Evolutionary conservation across 306 rosid species (phyloP).

Genomic region (Fagus crenata): DNA sequence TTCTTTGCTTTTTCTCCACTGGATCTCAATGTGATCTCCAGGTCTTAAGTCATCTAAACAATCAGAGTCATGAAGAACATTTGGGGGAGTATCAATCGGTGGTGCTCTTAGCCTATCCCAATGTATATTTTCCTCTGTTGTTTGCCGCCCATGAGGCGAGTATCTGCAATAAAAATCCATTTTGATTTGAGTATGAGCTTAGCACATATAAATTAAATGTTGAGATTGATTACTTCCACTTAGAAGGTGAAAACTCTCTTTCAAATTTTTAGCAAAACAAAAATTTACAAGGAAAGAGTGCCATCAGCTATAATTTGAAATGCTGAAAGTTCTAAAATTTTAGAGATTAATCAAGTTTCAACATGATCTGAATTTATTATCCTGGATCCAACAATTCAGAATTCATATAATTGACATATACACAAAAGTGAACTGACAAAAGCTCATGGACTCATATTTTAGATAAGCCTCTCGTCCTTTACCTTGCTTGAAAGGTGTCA

Average conservation of each 20-base stretch:
- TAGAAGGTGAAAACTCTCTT: neutral
- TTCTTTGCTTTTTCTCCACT: constrained; percentile 87
- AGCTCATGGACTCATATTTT: constrained; percentile 9
- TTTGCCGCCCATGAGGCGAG: constrained; percentile 74
- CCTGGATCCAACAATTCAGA: neutral
- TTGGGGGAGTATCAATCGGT: constrained; percentile 61
- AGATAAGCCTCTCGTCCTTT: constrained; percentile 22
- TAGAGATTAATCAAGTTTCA: neutral
- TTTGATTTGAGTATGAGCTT: constrained; percentile 12
- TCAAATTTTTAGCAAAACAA: neutral
- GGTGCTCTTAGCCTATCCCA: constrained; percentile 85
- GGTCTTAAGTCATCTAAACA: constrained; percentile 71
- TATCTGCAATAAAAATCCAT: constrained; percentile 50
- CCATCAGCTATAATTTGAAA: neutral
- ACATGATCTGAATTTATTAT: neutral
- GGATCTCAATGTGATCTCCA: constrained; percentile 88
- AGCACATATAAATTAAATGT: constrained; percentile 2
- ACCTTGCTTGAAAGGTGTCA: constrained; percentile 88
- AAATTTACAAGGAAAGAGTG: neutral
- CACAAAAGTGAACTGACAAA: constrained; percentile 11
- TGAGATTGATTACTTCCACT: neutral
- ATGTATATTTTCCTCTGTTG: constrained; percentile 67
- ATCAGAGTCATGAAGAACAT: constrained; percentile 64
- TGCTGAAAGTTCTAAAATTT: no score
- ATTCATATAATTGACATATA: neutral